phyloP scores from a whole-genome alignment of 371 early-diverging fungal genomes.

The Massospora cicadina region DNA sequence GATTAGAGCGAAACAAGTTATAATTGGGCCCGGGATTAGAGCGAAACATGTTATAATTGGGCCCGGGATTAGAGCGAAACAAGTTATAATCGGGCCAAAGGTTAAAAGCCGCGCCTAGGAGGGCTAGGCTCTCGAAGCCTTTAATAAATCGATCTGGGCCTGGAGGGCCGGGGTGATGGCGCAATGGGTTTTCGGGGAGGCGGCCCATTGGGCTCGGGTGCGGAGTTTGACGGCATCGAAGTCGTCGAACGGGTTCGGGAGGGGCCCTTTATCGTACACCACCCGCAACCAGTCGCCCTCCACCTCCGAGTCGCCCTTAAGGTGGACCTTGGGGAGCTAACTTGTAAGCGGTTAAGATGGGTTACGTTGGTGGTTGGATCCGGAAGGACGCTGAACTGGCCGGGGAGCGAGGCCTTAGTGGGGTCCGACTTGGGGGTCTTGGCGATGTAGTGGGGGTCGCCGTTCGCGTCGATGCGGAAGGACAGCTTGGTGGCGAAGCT shows the following conservation, averaged over 20 bases:
- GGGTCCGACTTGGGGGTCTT: constrained; percentile 42
- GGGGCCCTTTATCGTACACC: background rate
- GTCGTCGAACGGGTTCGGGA: background rate
- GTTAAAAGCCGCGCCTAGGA: no score
- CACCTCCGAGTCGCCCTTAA: background rate
- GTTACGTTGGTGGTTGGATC: constrained; percentile 17
- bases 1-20: no score
- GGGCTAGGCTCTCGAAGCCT: background rate
- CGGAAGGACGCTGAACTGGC: constrained; percentile 30
- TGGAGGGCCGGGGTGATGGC: background rate
- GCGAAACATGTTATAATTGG: no score
- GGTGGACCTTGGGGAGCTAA: background rate
- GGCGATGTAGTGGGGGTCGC: constrained; percentile 21
- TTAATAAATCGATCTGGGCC: background rate
- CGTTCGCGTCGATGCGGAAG: constrained; percentile 36
- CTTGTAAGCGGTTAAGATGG: background rate
- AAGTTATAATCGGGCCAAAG: no score
- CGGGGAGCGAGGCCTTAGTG: constrained; percentile 52
- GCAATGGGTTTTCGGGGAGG: background rate
- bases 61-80: no score
- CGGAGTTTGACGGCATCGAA: background rate
- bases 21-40: no score
- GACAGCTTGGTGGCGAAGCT: constrained; percentile 63
- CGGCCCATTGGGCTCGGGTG: background rate
- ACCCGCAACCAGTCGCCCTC: background rate